Conservation (phyloP, 345 rosid species). For the Ailanthus altissimus region DNA sequence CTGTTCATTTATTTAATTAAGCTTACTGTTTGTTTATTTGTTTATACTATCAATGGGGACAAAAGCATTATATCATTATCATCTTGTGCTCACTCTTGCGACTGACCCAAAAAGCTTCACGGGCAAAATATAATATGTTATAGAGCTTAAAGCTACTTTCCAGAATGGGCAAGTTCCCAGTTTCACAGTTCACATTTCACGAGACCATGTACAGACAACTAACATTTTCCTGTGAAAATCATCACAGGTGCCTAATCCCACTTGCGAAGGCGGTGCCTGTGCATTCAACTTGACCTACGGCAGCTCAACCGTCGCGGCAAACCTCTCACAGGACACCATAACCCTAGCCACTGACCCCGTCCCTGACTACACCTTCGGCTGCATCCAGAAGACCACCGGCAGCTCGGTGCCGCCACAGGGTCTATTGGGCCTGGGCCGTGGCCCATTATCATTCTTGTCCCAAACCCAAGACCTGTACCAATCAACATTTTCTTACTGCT, state of each 20-base stretch:
- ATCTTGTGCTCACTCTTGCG: neutral
- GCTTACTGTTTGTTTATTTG: neutral
- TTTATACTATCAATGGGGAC: neutral
- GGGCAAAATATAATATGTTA: neutral
- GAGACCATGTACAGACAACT: neutral
- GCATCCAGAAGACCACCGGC: conserved; percentile 68
- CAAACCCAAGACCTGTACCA: conserved; percentile 71
- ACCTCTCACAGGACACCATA: conserved; percentile 64
- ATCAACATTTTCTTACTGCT: conserved; percentile 87
- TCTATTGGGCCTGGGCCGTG: conserved; percentile 81
- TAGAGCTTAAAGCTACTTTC: neutral
- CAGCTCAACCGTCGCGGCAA: conserved; percentile 64
- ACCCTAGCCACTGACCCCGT: conserved; percentile 58
- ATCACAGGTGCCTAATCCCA: conserved; percentile 72
- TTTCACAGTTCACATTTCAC: neutral
- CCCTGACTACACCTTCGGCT: conserved; percentile 78
- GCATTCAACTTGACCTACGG: conserved; percentile 83
- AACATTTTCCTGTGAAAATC: conserved; percentile 22
- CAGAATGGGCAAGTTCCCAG: neutral
- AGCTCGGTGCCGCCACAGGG: conserved; percentile 83
- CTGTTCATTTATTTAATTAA: too few relatives aligned
- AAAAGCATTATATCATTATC: too few relatives aligned
- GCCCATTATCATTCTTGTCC: conserved; percentile 74
- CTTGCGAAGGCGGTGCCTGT: conserved; percentile 65
- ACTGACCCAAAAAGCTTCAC: conserved; percentile 11